Percentiles rank a stretch among this genome's conserved stretches.
phyloP scores from a whole-genome alignment of 2,329 filamentous ascomycete genomes.

The Lecanosticta acicola region DNA sequence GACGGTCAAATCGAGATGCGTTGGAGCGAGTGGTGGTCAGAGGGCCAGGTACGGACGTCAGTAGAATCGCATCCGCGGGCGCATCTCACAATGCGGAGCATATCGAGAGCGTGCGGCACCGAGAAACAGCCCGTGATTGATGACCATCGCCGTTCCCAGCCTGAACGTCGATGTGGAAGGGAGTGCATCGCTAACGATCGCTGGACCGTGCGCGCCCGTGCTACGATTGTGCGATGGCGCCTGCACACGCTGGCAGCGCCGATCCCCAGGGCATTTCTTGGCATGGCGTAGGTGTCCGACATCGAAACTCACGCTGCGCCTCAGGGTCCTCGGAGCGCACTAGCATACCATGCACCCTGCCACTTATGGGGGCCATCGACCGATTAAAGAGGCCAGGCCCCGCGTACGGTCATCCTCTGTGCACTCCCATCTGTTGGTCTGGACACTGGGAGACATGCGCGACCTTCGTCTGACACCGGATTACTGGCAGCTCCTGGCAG shows the following conservation, averaged over 20 bases:
- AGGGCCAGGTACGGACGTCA: constrained; percentile 3
- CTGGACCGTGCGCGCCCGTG: too few species aligned
- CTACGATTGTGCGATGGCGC: too few species aligned
- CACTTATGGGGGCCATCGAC: not conserved
- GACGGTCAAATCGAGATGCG: not conserved
- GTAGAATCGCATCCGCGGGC: constrained; percentile 2
- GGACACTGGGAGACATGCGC: too few species aligned
- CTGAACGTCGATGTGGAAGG: not conserved
- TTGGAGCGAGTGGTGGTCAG: constrained; percentile 1
- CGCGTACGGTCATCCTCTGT: not conserved
- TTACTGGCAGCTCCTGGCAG: too few species aligned
- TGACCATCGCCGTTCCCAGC: not conserved
- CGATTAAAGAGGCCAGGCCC: not conserved
- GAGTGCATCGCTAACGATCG: not conserved
- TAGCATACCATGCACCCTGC: not conserved
- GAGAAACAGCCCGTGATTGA: not conserved
- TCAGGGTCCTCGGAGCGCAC: not conserved
- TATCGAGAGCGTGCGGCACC: constrained; percentile 1
- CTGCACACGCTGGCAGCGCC: not conserved
- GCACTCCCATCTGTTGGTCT: too few species aligned
- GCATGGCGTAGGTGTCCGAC: not conserved
- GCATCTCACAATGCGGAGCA: constrained; percentile 5
- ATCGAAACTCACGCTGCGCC: not conserved
- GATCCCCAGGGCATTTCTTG: not conserved
- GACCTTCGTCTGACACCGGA: too few species aligned